phyloP scores from a whole-genome alignment of 495 filamentous ascomycete genomes.

The Aspergillus leporis region DNA sequence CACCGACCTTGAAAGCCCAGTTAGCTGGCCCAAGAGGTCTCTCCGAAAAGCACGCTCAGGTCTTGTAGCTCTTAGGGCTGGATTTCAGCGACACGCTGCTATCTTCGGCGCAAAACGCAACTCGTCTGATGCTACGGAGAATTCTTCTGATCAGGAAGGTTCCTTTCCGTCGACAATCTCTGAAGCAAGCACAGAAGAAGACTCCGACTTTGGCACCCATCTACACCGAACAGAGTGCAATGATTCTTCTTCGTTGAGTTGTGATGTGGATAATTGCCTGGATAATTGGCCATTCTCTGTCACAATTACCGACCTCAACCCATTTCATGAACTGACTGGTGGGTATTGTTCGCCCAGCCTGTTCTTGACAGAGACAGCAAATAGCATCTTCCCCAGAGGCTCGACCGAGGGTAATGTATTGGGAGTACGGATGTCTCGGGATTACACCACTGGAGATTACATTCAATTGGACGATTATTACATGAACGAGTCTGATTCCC shows the following conservation, averaged over 20 bases:
- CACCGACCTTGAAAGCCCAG: constrained; percentile 17
- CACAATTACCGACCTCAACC: constrained; percentile 1
- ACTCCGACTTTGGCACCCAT: constrained; percentile 32
- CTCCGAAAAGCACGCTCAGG: constrained; percentile 37
- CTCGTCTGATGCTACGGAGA: constrained; percentile 1
- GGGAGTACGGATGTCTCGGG: background rate
- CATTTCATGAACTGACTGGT: background rate
- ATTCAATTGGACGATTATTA: background rate
- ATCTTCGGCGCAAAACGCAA: background rate
- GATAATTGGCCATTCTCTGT: constrained; percentile 4
- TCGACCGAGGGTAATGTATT: background rate
- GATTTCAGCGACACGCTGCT: constrained; percentile 24
- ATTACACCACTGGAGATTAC: background rate
- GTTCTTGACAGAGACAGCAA: background rate
- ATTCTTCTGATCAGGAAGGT: constrained; percentile 10
- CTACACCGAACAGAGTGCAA: constrained; percentile 31
- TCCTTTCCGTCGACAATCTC: constrained; percentile 24
- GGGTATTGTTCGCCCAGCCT: background rate
- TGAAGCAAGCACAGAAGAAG: constrained; percentile 34
- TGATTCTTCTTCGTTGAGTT: constrained; percentile 13
- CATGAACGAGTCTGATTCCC: background rate
- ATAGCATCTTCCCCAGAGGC: background rate
- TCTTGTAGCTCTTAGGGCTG: constrained; percentile 31
- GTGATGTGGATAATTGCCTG: constrained; percentile 9
- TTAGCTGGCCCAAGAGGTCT: constrained; percentile 31